phyloP scores from a whole-genome alignment of 2,329 filamentous ascomycete genomes.

The Aspergillus sp. region DNA sequence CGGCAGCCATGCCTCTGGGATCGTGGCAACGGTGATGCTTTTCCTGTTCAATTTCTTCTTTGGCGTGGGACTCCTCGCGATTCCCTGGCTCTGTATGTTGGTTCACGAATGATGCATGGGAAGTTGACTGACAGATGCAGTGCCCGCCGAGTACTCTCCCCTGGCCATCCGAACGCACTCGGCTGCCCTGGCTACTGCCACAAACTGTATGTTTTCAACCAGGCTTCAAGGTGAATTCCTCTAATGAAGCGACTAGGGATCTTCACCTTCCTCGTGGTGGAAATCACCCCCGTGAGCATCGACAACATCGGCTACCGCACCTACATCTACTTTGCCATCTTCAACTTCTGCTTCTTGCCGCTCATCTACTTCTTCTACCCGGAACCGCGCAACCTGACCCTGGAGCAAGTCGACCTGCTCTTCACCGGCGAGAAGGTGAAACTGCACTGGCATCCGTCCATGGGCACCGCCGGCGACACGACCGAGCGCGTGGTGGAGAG shows the following conservation, averaged over 20 bases:
- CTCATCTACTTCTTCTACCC: constrained; percentile 46
- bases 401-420: constrained; percentile 38
- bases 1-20: constrained; percentile 37
- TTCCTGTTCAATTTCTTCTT: constrained; percentile 58
- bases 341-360: constrained; percentile 52
- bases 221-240: not conserved
- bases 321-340: constrained; percentile 46
- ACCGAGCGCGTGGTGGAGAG: constrained; percentile 12
- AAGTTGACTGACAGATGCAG: constrained; percentile 12
- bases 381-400: constrained; percentile 30
- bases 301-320: constrained; percentile 39
- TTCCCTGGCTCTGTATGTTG: constrained; percentile 40
- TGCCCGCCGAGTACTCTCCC: constrained; percentile 47
- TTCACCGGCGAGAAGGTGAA: constrained; percentile 33
- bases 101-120: not conserved
- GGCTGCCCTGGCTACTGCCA: constrained; percentile 50
- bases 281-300: constrained; percentile 48
- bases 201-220: constrained; percentile 37
- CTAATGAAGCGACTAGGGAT: constrained; percentile 35
- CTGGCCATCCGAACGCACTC: constrained; percentile 51
- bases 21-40: constrained; percentile 50
- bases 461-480: constrained; percentile 23
- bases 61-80: constrained; percentile 47
- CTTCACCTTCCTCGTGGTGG: constrained; percentile 46
- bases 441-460: constrained; percentile 30